phyloP scores from a whole-genome alignment of 2,329 filamentous ascomycete genomes.

The Penicillium sclerotiorum region DNA sequence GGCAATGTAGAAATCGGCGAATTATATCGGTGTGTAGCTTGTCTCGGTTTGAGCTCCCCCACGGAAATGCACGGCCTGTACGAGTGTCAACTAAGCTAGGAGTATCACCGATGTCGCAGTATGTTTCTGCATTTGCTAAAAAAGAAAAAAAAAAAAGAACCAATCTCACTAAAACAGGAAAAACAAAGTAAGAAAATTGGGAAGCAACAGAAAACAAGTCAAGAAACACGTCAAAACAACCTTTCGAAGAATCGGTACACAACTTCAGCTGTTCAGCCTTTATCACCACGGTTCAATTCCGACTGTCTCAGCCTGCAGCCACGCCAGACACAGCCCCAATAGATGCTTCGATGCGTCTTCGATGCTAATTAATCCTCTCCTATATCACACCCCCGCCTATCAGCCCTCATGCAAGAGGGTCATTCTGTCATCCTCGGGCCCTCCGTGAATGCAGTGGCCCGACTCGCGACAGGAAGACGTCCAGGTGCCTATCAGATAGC shows the following conservation, averaged over 20 bases:
- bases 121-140: not conserved
- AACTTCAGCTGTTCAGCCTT: not conserved
- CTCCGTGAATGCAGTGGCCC: conserved; percentile 19
- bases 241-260: not conserved
- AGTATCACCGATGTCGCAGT: not conserved
- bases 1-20: not conserved
- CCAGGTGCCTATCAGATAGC: conserved; percentile 7
- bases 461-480: not conserved
- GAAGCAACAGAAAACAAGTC: not conserved
- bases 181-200: not conserved
- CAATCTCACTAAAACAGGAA: too few species aligned
- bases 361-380: conserved; percentile 22
- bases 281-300: not conserved
- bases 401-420: conserved; percentile 12
- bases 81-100: not conserved
- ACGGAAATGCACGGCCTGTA: not conserved
- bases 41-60: not conserved
- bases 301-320: conserved; percentile 20
- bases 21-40: not conserved
- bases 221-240: too few species aligned
- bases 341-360: conserved; percentile 36
- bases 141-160: not conserved
- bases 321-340: conserved; percentile 21
- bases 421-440: conserved; percentile 21
- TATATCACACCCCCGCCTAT: conserved; percentile 2